Percentiles rank a stretch among this genome's conserved stretches.
These are phyloP conservation scores for Botrytis deweyae DNA, from an alignment of 2,329 filamentous ascomycete species.

Conservation along the genomic window DNA sequence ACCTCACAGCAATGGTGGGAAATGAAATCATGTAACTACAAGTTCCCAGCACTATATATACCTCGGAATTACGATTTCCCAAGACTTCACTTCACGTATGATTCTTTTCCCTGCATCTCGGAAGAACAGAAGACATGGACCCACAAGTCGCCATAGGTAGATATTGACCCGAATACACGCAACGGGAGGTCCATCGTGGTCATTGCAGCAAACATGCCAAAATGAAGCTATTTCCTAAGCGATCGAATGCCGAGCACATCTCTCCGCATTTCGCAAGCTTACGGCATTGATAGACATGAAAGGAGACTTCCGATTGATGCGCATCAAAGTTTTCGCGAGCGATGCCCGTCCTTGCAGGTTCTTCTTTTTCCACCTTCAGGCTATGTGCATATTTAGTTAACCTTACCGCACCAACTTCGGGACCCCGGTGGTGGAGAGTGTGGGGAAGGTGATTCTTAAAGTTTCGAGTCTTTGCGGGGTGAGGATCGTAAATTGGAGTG, in stretches of 20 bases:
- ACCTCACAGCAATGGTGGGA: not conserved
- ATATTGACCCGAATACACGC: not conserved
- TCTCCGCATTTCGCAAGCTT: conserved; percentile 3
- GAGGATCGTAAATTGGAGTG: not conserved
- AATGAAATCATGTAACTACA: not conserved
- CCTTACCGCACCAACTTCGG: not conserved
- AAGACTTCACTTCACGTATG: not conserved
- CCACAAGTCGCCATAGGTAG: not conserved
- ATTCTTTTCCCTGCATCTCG: not conserved
- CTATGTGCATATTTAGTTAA: not conserved
- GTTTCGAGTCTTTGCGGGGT: not conserved
- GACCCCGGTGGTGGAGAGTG: not conserved
- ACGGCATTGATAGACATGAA: not conserved
- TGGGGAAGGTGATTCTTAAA: not conserved
- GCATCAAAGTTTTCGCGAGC: conserved; percentile 10
- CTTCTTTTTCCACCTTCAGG: not conserved
- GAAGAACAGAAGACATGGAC: not conserved
- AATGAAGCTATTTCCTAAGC: conserved; percentile 3
- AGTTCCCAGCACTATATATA: not conserved
- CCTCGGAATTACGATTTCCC: conserved; percentile 17
- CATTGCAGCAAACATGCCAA: not conserved
- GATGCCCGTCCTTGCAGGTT: not conserved
- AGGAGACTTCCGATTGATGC: conserved; percentile 21
- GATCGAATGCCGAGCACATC: not conserved
- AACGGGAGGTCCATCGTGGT: not conserved